Percentiles rank a stretch among this genome's conserved stretches.
These are phyloP conservation scores for Yamadazyma dushanensis DNA, from an alignment of 1,139 yeast genomes.

Conservation along the genomic window DNA sequence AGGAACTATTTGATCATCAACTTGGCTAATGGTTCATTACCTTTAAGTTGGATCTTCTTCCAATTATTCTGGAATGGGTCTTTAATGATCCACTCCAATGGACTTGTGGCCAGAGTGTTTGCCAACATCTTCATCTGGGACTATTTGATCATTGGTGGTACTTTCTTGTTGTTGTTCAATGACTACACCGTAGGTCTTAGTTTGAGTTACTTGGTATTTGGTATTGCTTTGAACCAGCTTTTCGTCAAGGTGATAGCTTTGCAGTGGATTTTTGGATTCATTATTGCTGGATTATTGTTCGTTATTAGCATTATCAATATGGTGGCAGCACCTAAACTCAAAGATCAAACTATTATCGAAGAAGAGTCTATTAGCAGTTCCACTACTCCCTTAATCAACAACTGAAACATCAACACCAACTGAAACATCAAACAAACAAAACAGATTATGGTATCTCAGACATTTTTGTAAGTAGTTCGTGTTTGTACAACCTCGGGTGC, in stretches of 20 bases:
- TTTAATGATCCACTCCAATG: conserved; percentile 56
- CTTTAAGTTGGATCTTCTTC: conserved; percentile 72
- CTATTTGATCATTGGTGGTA: conserved; percentile 63
- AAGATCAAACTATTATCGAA: conserved; percentile 15
- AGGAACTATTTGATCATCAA: conserved; percentile 18
- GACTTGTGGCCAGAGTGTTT: conserved; percentile 61
- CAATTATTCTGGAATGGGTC: conserved; percentile 86
- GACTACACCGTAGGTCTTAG: conserved; percentile 75
- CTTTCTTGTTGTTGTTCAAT: conserved; percentile 56
- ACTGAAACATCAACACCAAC: not conserved
- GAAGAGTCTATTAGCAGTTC: conserved; percentile 16
- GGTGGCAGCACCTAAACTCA: conserved; percentile 21
- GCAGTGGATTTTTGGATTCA: conserved; percentile 82
- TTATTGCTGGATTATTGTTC: conserved; percentile 57
- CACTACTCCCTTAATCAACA: conserved; percentile 29
- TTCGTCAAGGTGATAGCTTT: conserved; percentile 68
- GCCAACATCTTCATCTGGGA: conserved; percentile 81
- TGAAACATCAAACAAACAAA: not conserved
- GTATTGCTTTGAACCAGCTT: conserved; percentile 69
- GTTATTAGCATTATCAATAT: conserved; percentile 48
- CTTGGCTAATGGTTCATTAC: conserved; percentile 58
- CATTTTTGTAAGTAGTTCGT: conserved; percentile 63
- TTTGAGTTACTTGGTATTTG: conserved; percentile 57
- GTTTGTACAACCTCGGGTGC: conserved; percentile 49
- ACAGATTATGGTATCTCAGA: conserved; percentile 12